Base-by-base conservation (phyloP, 2,329 filamentous ascomycete genomes). In the Penicillium sclerotigenum region DNA sequence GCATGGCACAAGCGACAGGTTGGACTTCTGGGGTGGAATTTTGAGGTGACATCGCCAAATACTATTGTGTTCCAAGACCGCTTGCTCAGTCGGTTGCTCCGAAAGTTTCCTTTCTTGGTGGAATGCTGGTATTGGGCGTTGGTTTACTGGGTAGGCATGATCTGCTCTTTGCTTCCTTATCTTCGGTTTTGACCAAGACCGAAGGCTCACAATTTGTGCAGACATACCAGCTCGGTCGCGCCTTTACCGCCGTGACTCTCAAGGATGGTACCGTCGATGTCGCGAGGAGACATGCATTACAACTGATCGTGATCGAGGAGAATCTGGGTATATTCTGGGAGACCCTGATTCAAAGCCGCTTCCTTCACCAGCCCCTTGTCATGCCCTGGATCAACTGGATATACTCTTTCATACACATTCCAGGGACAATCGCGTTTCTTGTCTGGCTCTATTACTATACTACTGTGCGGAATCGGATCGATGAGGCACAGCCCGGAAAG, bases 401-500 rank as follows among this genome's bases (percentile, higher is more conserved):
- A 28, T 90, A 90, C 73, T 89, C 87, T 6, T 90, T 89, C 73
- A 89, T 91, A 65, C 88, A 90, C 71, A 90, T 90, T 56, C 88
- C 87, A 0, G 87, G 87, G 14, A 90, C 87, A 6, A 90, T 90
- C 61, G 79, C 87, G 42, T 91, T 89, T 67, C 77, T 85, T 24
- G 79, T 84, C 36, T 81, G 83, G 67, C 79, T 90, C 5, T 90
- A 84, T 75, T 88, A 87, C 74, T 81, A 87, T 68, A 89, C 86
- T 45, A 88, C 85, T 24, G 86, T 84, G 8, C 80, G 80, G 49
- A 83, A 83, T 68, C 76, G 81, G 31, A 69, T 73, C 33, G 68
- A 76, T 54, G 72, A 77, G 14, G 66, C 69, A 20, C 75, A 75
- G 33, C 58, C 67, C 5, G 75, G 73, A 41, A 76, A 76, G 47